Evolutionary conservation across 1,284 basidiomycete genomes (phyloP).

Genomic region (Sporisorium reilianum): DNA sequence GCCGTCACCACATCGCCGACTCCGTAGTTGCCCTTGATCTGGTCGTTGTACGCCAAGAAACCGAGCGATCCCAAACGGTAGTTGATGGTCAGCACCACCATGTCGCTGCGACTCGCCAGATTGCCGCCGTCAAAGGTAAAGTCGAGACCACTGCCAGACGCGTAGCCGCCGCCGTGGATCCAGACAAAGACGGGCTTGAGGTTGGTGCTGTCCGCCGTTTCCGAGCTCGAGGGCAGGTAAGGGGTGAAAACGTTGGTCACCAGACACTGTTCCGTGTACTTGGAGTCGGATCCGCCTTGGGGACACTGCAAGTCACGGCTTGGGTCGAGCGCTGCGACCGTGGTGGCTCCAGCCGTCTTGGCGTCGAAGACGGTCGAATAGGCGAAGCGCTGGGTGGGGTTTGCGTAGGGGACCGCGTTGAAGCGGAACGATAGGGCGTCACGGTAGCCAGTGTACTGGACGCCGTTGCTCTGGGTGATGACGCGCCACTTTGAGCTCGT

Average conservation of each 20-base stretch:
- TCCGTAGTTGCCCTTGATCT: constrained; percentile 60
- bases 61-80: constrained; percentile 71
- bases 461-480: constrained; percentile 23
- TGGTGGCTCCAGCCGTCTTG: background rate
- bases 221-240: constrained; percentile 68
- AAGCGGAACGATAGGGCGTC: constrained; percentile 50
- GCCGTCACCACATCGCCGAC: constrained; percentile 60
- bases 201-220: constrained; percentile 1
- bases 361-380: constrained; percentile 42
- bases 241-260: constrained; percentile 75
- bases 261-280: constrained; percentile 72
- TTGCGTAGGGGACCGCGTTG: constrained; percentile 38
- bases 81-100: constrained; percentile 75
- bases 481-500: constrained; percentile 31
- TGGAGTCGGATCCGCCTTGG: constrained; percentile 11
- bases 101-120: constrained; percentile 71
- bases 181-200: constrained; percentile 75
- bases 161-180: constrained; percentile 71
- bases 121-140: constrained; percentile 72
- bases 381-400: constrained; percentile 38
- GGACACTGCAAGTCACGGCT: constrained; percentile 35
- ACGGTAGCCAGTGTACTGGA: constrained; percentile 40
- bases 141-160: constrained; percentile 70
- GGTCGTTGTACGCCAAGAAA: constrained; percentile 43
- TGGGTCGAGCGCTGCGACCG: constrained; percentile 23